Base-by-base conservation (phyloP, 495 filamentous ascomycete species). In the Acidomyces sp. region DNA sequence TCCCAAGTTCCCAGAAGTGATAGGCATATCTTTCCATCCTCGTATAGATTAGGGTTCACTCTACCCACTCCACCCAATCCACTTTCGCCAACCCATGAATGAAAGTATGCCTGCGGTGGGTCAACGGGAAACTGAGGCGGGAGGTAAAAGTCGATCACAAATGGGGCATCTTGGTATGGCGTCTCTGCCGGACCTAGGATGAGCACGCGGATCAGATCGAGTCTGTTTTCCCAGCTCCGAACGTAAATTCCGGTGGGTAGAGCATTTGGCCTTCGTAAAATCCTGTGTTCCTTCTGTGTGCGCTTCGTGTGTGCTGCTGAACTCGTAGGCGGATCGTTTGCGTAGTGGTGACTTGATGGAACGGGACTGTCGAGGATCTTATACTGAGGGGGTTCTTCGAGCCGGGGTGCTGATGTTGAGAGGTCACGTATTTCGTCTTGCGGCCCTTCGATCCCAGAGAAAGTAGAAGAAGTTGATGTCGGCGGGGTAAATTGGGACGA, bases 41-140 rank as follows among this genome's bases (percentile, higher is more conserved):
- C 26, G 40, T 80, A 72, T 7, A 80, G 60, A 41, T 78, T 78
- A 3, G 75, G 75, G 48, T 78, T 78, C 53, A 80, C 71, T 0
- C 53, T 31, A 0, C 55, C 55, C 1, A 2, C 49, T 0, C 70
- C 69, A 6, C 56, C 50, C 6, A 34, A 18, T 6, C 31, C 31
- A 18, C 9, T 7, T 16, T 34, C 31, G 9, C 65, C 68, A 0
- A 73, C 69, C 4, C 7, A 34, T 6, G 68, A 68, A 23, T 56
- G 61, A 51, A 76, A 75, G 7, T 45, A 36, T 52, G 74, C 61
- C 35, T 58, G 45, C 0, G 75, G 75, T 11, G 74, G 66, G 1
- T 31, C 41, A 2, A 45, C 43, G 0, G 75, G 75, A 33, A 72
- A 80, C 12, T 67, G 43, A 0, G 31, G 6, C 10, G 44, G 48